Evolutionary conservation across 495 filamentous ascomycete genomes (phyloP).

Genomic region (Arthonia radiata): DNA sequence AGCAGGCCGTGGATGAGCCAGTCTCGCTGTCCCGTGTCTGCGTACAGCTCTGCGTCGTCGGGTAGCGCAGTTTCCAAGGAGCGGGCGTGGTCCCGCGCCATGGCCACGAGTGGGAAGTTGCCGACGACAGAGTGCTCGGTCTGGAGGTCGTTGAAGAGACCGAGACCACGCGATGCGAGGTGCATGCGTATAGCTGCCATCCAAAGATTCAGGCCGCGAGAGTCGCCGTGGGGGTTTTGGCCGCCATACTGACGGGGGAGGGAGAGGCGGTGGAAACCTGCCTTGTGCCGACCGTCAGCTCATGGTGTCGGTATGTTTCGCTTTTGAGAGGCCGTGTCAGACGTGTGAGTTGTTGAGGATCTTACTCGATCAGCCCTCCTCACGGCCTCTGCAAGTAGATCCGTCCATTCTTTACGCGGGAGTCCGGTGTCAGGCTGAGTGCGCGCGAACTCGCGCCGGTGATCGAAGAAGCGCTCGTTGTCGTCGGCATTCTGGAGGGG

Average conservation of each 20-base stretch:
- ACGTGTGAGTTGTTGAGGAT: no score
- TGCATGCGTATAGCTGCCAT: constrained; percentile 35
- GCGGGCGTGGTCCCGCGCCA: constrained; percentile 32
- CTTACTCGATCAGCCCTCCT: constrained; percentile 21
- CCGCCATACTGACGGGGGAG: constrained; percentile 30
- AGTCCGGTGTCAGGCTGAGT: constrained; percentile 30
- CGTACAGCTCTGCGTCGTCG: constrained; percentile 12
- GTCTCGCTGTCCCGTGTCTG: constrained; percentile 24
- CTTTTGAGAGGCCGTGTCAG: no score
- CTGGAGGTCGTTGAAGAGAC: constrained; percentile 35
- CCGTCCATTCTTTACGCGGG: constrained; percentile 29
- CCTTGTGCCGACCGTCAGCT: no score
- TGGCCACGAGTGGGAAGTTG: constrained; percentile 32
- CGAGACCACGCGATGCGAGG: constrained; percentile 27
- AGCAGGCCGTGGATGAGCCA: constrained; percentile 23
- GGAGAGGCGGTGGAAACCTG: constrained; percentile 30
- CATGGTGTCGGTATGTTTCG: no score
- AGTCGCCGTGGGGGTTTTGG: constrained; percentile 14
- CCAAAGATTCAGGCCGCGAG: constrained; percentile 24
- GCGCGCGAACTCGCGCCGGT: constrained; percentile 29
- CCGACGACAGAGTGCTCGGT: constrained; percentile 33
- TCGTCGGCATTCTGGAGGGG: constrained; percentile 25
- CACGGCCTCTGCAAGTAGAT: constrained; percentile 19
- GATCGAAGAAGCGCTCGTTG: constrained; percentile 36
- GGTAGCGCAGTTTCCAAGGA: constrained; percentile 27